Percentiles rank a stretch among this genome's conserved stretches.
These are phyloP conservation scores for Capsicum baccatum DNA, from an alignment of 257 asterid genomes.

Conservation along the genomic window DNA sequence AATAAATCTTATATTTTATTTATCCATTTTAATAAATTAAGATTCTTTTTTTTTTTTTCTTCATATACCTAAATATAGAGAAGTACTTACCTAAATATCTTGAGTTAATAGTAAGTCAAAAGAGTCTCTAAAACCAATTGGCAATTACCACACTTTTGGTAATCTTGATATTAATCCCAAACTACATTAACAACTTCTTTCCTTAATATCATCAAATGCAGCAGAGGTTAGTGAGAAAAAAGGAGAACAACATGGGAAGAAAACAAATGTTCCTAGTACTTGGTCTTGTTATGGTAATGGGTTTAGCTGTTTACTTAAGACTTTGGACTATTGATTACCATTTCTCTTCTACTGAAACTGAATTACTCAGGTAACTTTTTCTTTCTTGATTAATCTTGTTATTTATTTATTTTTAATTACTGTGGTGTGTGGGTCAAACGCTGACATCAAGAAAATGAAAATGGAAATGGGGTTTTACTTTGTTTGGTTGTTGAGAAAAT, in stretches of 20 bases:
- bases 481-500: too few species aligned
- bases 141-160: not conserved
- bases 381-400: slow-evolving; percentile 1
- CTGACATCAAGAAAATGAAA: too few species aligned
- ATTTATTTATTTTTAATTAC: too few species aligned
- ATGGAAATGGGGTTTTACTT: too few species aligned
- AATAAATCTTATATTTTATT: too few species aligned
- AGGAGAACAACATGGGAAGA: slow-evolving; percentile 52
- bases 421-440: too few species aligned
- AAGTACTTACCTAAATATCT: too few species aligned
- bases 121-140: not conserved
- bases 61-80: too few species aligned
- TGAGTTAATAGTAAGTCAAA: not conserved
- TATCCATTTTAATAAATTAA: too few species aligned
- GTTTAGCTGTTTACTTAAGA: slow-evolving; percentile 67
- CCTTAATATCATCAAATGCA: not conserved
- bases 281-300: slow-evolving; percentile 66
- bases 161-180: not conserved
- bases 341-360: slow-evolving; percentile 62
- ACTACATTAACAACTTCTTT: not conserved
- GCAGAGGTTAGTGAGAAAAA: slow-evolving; percentile 5
- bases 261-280: slow-evolving; percentile 53
- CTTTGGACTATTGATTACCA: slow-evolving; percentile 81
- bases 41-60: too few species aligned
- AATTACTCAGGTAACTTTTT: slow-evolving; percentile 58